phyloP scores from a whole-genome alignment of 1,139 yeast genomes.

The Pichia sp. region DNA sequence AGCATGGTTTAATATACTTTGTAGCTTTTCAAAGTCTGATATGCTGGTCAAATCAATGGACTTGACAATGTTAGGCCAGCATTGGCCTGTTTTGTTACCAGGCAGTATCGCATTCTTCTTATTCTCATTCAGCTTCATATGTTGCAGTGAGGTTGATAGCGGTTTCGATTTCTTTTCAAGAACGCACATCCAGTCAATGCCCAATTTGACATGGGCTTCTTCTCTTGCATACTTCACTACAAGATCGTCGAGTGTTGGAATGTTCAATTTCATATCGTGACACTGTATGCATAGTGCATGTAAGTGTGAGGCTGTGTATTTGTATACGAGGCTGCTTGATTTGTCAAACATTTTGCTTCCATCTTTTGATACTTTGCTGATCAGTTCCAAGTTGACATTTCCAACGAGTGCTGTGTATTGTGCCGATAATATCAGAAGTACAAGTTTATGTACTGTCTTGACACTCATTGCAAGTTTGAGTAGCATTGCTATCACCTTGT shows the following conservation, averaged over 20 bases:
- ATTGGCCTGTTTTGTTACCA: too few relatives aligned
- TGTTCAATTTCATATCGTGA: not conserved
- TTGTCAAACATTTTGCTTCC: conserved; percentile 13
- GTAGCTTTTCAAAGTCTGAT: too few relatives aligned
- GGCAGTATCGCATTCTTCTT: too few relatives aligned
- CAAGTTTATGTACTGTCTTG: conserved; percentile 12
- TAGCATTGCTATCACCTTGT: conserved; percentile 1
- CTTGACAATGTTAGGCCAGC: too few relatives aligned
- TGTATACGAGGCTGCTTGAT: conserved; percentile 8
- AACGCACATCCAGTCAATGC: conserved; percentile 5
- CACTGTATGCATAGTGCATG: too few relatives aligned
- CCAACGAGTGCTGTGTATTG: conserved; percentile 7
- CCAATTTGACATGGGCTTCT: not conserved
- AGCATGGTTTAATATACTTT: too few relatives aligned
- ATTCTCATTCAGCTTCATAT: too few relatives aligned
- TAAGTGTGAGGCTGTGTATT: conserved; percentile 6
- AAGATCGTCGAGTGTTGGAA: not conserved
- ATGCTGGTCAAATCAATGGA: too few relatives aligned
- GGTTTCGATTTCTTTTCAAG: too few relatives aligned
- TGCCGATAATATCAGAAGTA: conserved; percentile 9
- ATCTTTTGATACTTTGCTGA: conserved; percentile 9
- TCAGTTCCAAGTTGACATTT: conserved; percentile 1
- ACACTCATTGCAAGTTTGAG: conserved; percentile 9
- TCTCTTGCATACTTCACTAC: not conserved
- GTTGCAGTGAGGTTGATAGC: too few relatives aligned